Base-by-base conservation (phyloP, 805 yeast species). In the Cyberlindnera euphorbiiphila region DNA sequence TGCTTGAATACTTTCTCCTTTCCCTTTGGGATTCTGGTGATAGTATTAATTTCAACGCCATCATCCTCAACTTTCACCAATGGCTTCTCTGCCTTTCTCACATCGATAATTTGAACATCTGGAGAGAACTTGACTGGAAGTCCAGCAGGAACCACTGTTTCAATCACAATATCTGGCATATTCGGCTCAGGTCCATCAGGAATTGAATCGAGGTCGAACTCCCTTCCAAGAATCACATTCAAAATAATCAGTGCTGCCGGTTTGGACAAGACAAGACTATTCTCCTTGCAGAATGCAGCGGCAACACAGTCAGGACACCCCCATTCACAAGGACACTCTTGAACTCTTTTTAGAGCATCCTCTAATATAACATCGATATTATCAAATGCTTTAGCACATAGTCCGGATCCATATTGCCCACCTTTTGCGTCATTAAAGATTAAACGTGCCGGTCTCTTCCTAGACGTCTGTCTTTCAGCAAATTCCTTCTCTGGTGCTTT, bases 401-500 rank as follows among this genome's bases (percentile, higher is more conserved):
- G 64, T 0, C 98, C 98, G 0, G 86, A 74, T 0, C 96, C 96
- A 30, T 69, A 65, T 38, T 69, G 69, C 2, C 95, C 95, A 9
- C 95, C 96, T 51, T 80, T 78, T 1, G 86, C 71, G 57, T 93
- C 98, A 54, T 78, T 79, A 49, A 93, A 84, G 2, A 89, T 77
- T 34, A 93, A 63, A 37, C 98, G 66, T 0, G 95, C 95, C 0
- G 98, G 98, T 28, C 99, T 64, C 39, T 73, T 75, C 27, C 98
- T 65, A 13, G 61, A 60, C 0, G 91, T 72, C 53, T 84, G 84
- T 20, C 87, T 62, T 33, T 72, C 71, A 1, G 96, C 85, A 68
- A 91, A 85, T 56, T 93, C 99, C 52, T 93, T 93, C 47, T 88
- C 95, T 0, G 98, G 97, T 0, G 98, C 97, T 53, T 93, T 93